A percentile compares a stretch with the other conserved stretches of the same genome.
These are phyloP conservation scores for Pichia heedii DNA, from an alignment of 805 yeast species.

Conservation along the genomic window DNA sequence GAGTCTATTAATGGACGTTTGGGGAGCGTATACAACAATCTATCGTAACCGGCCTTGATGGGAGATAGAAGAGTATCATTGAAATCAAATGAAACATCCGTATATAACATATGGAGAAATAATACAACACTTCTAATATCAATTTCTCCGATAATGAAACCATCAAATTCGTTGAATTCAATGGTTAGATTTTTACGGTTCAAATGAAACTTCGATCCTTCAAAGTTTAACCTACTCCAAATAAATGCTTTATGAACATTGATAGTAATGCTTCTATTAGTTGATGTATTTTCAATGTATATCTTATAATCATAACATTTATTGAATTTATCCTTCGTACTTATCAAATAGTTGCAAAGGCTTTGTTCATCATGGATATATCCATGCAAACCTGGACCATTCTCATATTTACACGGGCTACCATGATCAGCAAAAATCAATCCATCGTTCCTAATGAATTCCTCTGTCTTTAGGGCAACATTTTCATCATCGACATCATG, in stretches of 20 bases:
- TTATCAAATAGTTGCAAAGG: not conserved
- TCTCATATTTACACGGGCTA: not conserved
- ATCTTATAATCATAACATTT: slow-evolving; percentile 11
- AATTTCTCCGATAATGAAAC: slow-evolving; percentile 17
- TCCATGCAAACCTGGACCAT: not conserved
- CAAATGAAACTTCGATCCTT: not conserved
- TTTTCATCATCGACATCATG: not conserved
- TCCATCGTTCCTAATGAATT: not conserved
- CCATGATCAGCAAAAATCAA: not conserved
- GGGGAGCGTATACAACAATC: slow-evolving; percentile 8
- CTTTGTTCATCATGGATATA: not conserved
- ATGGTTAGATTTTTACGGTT: slow-evolving; percentile 13
- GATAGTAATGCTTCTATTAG: slow-evolving; percentile 2
- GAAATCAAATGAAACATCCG: slow-evolving; percentile 34
- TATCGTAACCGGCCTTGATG: slow-evolving; percentile 9
- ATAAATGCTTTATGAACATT: slow-evolving; percentile 10
- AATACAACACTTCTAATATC: slow-evolving; percentile 28
- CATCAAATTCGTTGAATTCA: not conserved
- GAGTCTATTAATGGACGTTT: not conserved
- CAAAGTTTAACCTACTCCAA: slow-evolving; percentile 6
- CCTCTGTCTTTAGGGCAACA: not conserved
- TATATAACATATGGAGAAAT: slow-evolving; percentile 40
- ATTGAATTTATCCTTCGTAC: slow-evolving; percentile 2
- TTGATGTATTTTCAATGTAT: not conserved
- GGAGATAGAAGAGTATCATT: slow-evolving; percentile 1